Conservation (phyloP, 176 grass and related monocot species). For the Canna indica region DNA sequence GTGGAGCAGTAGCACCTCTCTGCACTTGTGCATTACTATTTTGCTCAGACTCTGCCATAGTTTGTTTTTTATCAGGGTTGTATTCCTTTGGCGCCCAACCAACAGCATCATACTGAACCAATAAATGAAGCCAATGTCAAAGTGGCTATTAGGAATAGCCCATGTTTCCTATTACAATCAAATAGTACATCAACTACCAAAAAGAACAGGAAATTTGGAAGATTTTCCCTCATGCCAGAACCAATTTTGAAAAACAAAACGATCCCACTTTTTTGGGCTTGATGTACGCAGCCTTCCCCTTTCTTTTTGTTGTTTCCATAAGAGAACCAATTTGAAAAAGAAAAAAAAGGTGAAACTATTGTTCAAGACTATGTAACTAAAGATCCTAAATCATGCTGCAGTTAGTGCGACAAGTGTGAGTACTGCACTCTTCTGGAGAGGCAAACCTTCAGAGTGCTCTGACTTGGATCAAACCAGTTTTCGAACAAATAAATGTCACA, state of each 20-base stretch:
- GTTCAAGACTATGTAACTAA: not conserved
- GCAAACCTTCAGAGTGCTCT: too few species aligned
- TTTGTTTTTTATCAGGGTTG: conserved; percentile 62
- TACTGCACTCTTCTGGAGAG: too few species aligned
- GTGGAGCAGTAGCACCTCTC: conserved; percentile 37
- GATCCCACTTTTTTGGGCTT: not conserved
- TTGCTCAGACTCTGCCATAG: conserved; percentile 18
- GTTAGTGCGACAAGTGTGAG: not conserved
- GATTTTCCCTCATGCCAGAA: not conserved
- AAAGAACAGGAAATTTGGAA: too few species aligned
- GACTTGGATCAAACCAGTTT: too few species aligned
- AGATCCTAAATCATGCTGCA: not conserved
- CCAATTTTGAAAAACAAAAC: not conserved
- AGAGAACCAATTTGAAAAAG: too few species aligned
- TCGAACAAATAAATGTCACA: too few species aligned
- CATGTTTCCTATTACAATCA: not conserved
- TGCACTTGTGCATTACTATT: conserved; percentile 31
- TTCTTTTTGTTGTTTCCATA: too few species aligned
- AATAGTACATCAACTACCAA: not conserved
- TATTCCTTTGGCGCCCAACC: conserved; percentile 95
- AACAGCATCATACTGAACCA: conserved; percentile 83
- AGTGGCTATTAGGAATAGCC: not conserved
- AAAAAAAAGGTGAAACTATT: not conserved
- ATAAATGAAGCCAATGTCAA: not conserved
- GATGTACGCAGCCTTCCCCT: too few species aligned